Evolutionary conservation across 768 basidiomycete species (phyloP).

Genomic region (Strobilomyces confusus): DNA sequence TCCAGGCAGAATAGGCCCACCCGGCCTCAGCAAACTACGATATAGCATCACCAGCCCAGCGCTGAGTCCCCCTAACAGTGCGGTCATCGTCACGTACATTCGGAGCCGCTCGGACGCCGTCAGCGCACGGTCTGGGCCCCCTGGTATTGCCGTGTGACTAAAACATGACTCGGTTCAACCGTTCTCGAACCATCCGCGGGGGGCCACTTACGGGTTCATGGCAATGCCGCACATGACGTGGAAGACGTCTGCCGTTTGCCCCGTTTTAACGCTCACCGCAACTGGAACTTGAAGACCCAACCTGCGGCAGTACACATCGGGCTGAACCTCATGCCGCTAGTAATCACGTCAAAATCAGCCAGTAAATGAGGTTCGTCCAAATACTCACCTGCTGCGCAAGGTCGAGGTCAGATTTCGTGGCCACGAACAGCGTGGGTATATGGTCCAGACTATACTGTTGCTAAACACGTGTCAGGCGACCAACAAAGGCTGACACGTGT

Average conservation of each 20-base stretch:
- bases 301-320: slow-evolving; percentile 92
- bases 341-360: slow-evolving; percentile 7
- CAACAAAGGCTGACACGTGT: neutral
- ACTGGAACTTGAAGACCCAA: slow-evolving; percentile 91
- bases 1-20: slow-evolving; percentile 46
- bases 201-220: slow-evolving; percentile 72
- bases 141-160: slow-evolving; percentile 69
- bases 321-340: slow-evolving; percentile 96
- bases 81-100: slow-evolving; percentile 69
- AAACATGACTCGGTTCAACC: slow-evolving; percentile 9
- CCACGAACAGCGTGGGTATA: slow-evolving; percentile 94
- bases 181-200: slow-evolving; percentile 1
- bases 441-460: slow-evolving; percentile 97
- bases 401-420: slow-evolving; percentile 98
- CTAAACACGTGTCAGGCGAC: slow-evolving; percentile 39
- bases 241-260: slow-evolving; percentile 83
- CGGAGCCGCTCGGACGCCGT: slow-evolving; percentile 64
- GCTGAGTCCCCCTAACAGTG: slow-evolving; percentile 67
- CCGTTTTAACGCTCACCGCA: slow-evolving; percentile 85
- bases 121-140: slow-evolving; percentile 77
- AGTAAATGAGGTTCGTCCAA: neutral
- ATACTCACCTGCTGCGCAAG: slow-evolving; percentile 81
- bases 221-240: slow-evolving; percentile 81
- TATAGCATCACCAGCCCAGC: slow-evolving; percentile 69
- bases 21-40: slow-evolving; percentile 64